Evolutionary conservation across 2,329 filamentous ascomycete genomes (phyloP), one percentile per base, ranked within the genome.

Genomic region (Sarocladium kiliense): DNA sequence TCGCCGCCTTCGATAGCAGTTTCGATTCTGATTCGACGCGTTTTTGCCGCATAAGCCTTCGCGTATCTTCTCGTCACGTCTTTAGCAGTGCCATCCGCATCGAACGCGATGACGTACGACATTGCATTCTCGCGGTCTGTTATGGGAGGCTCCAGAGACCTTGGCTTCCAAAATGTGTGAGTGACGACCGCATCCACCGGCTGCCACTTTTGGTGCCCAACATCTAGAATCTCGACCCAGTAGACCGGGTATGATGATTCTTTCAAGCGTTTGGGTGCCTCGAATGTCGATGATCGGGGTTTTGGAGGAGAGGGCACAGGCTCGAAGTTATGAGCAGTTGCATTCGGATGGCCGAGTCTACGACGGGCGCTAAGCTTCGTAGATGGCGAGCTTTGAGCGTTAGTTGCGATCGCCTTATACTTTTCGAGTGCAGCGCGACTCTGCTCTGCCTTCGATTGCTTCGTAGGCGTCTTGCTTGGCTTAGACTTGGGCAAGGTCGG

Each of bases 211-310:
- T 97, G 89, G 60, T 91, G 84, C 0, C 88, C 88, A 54, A 85
- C 77, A 59, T 97, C 92, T 60, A 96, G 89, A 3, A 90, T 86
- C 71, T 99, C 94, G 1, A 97, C 87, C 94, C 94, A 99, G 66
- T 91, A 97, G 2, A 97, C 79, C 0, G 94, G 94, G 63, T 87
- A 89, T 0, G 82, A 70, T 0, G 91, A 92, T 64, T 93, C 89
- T 23, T 78, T 79, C 11, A 87, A 80, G 14, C 66, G 71, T 54
- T 71, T 74, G 11, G 65, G 72, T 53, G 60, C 63, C 23, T 66
- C 71, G 64, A 66, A 68, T 25, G 59, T 55, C 27, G 41, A 47
- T 6, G 54, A 47, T 9, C 65, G 64, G 1, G 67, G 59, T 1
- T 61, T 61, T 1, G 68, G 74, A 11, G 70, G 68, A 14, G 74